Conservation (phyloP, 805 yeast genomes). For the Kodamaea leandrae region DNA sequence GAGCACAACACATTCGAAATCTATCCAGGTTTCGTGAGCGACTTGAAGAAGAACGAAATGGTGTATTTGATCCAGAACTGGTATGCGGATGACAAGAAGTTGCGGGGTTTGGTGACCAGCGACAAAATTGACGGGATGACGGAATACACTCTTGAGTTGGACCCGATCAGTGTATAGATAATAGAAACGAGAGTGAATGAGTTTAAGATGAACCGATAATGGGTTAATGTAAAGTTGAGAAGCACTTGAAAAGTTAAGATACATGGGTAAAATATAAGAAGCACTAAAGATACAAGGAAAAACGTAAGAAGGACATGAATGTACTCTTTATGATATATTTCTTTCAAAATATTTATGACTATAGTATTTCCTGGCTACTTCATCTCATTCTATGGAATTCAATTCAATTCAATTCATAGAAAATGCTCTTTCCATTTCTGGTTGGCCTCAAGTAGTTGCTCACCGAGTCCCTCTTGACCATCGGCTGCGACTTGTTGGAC, state of each 20-base stretch:
- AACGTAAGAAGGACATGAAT: no score
- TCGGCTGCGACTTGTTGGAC: background rate
- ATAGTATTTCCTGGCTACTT: no score
- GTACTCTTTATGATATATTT: no score
- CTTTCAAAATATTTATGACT: no score
- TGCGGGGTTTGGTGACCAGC: slow-evolving; percentile 54
- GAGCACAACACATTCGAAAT: slow-evolving; percentile 56
- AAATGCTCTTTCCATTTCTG: slow-evolving; percentile 7
- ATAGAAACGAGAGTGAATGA: no score
- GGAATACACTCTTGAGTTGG: slow-evolving; percentile 49
- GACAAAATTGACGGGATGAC: slow-evolving; percentile 45
- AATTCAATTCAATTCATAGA: slow-evolving; percentile 8
- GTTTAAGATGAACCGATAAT: no score
- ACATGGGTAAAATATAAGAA: slow-evolving; percentile 1
- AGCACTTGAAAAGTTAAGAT: no score
- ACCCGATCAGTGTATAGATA: slow-evolving; percentile 48
- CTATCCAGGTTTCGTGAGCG: slow-evolving; percentile 44
- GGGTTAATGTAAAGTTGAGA: no score
- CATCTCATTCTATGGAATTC: no score
- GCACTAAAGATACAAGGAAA: background rate
- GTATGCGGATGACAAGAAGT: slow-evolving; percentile 62
- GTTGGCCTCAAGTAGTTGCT: slow-evolving; percentile 10
- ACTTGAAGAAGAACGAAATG: slow-evolving; percentile 46
- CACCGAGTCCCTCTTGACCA: background rate
- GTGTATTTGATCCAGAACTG: slow-evolving; percentile 60